These are phyloP conservation scores for Cardamine resedifolia DNA, from an alignment of 345 rosid genomes.

Conservation along the genomic window DNA sequence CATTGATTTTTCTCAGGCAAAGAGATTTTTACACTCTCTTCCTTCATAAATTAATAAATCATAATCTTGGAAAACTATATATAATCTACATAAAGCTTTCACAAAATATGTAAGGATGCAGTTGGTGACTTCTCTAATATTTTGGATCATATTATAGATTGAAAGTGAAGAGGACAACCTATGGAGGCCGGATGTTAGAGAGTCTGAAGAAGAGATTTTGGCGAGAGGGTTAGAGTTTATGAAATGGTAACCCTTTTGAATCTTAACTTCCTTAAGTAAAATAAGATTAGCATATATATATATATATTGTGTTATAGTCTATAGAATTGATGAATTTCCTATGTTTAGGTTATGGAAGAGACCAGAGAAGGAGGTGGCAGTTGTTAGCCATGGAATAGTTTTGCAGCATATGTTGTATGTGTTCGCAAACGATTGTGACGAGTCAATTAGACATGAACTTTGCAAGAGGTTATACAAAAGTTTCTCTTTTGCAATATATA, in stretches of 20 bases:
- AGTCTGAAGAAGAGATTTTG: slow-evolving; percentile 37
- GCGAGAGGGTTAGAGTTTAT: slow-evolving; percentile 42
- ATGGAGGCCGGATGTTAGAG: slow-evolving; percentile 40
- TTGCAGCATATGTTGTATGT: slow-evolving; percentile 42
- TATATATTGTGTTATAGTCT: background rate
- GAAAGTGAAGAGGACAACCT: slow-evolving; percentile 41
- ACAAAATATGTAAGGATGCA: background rate
- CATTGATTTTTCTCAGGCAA: slow-evolving; percentile 70
- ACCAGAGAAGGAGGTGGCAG: slow-evolving; percentile 41
- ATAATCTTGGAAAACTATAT: background rate
- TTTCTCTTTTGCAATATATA: background rate
- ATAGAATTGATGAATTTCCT: background rate
- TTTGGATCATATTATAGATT: slow-evolving; percentile 27
- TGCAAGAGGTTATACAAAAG: slow-evolving; percentile 33
- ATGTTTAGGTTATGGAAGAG: slow-evolving; percentile 39
- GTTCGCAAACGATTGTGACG: slow-evolving; percentile 39
- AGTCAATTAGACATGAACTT: slow-evolving; percentile 24
- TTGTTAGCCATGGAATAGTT: slow-evolving; percentile 43
- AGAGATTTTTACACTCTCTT: slow-evolving; percentile 9
- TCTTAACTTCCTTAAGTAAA: background rate
- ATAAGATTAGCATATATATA: background rate
- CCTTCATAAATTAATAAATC: background rate
- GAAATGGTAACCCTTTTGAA: slow-evolving; percentile 33
- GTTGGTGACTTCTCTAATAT: slow-evolving; percentile 2
- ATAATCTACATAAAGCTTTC: background rate